A percentile compares a stretch with the other conserved stretches of the same genome.
phyloP scores from a whole-genome alignment of 1,284 basidiomycete species.

The Exobasidium rhododendri region DNA sequence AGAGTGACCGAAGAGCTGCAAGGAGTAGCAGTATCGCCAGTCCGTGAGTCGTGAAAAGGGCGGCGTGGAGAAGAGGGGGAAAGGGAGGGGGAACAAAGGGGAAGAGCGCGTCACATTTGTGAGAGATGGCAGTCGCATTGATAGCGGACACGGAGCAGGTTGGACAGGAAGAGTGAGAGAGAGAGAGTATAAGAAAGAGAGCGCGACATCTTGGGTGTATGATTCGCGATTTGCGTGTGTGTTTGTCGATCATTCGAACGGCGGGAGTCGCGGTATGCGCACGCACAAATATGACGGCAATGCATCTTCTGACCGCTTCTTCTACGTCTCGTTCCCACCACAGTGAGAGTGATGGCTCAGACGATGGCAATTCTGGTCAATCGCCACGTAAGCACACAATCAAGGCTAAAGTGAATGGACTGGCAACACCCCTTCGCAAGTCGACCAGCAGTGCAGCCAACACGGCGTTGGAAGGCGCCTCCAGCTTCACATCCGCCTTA shows the following conservation, averaged over 20 bases:
- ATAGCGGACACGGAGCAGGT: background rate
- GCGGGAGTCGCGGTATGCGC: no score
- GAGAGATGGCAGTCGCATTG: background rate
- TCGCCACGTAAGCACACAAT: slow-evolving; percentile 46
- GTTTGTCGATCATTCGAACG: no score
- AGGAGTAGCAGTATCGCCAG: slow-evolving; percentile 8
- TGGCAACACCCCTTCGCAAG: slow-evolving; percentile 15
- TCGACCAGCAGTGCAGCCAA: background rate
- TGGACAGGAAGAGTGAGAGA: no score
- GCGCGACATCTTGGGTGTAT: no score
- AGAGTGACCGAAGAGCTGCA: slow-evolving; percentile 16
- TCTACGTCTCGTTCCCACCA: no score
- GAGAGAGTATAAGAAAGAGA: no score
- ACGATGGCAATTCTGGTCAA: slow-evolving; percentile 28
- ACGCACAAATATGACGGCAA: no score
- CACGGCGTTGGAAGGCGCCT: background rate
- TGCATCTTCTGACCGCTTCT: no score
- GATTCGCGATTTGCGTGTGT: no score
- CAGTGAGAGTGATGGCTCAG: slow-evolving; percentile 38
- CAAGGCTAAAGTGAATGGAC: slow-evolving; percentile 17
- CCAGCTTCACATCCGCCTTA: slow-evolving; percentile 5
- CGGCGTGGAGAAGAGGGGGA: background rate
- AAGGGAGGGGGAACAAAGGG: background rate
- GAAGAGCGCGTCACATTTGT: background rate
- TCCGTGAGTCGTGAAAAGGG: slow-evolving; percentile 15